Percentiles rank a stretch among this genome's conserved stretches.
These are phyloP conservation scores for Heritiera littoralis DNA, from an alignment of 345 rosid genomes.

Conservation along the genomic window DNA sequence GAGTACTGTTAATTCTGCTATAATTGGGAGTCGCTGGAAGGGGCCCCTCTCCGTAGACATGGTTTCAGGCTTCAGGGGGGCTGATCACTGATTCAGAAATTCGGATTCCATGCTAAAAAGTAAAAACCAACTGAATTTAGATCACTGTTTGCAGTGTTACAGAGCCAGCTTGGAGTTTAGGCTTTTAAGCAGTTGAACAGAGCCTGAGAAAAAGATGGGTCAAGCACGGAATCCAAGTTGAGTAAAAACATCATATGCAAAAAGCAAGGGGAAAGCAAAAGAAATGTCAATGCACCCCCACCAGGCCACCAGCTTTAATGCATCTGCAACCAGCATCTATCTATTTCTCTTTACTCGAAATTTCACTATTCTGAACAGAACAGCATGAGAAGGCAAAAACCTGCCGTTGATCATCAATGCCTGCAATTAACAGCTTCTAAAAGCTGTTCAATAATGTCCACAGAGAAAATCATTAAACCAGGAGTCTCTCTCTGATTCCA, in stretches of 20 bases:
- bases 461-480: background rate
- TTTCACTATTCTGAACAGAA: background rate
- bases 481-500: background rate
- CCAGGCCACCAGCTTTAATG: background rate
- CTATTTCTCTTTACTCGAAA: no score
- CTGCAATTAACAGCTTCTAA: background rate
- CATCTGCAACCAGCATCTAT: background rate
- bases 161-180: constrained; percentile 8
- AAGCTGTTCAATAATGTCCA: background rate
- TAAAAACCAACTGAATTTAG: background rate
- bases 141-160: background rate
- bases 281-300: background rate
- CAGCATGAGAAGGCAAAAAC: background rate
- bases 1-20: background rate
- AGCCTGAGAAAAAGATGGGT: constrained; percentile 32
- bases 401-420: constrained; percentile 10
- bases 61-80: background rate
- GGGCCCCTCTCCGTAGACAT: background rate
- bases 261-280: background rate
- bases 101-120: background rate
- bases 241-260: background rate
- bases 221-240: constrained; percentile 24
- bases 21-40: background rate
- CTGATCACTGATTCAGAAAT: background rate
- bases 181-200: background rate